A percentile compares a stretch with the other conserved stretches of the same genome.
These are phyloP conservation scores for Silybum marianum DNA, from an alignment of 129 eudicot genomes.

Conservation along the genomic window DNA sequence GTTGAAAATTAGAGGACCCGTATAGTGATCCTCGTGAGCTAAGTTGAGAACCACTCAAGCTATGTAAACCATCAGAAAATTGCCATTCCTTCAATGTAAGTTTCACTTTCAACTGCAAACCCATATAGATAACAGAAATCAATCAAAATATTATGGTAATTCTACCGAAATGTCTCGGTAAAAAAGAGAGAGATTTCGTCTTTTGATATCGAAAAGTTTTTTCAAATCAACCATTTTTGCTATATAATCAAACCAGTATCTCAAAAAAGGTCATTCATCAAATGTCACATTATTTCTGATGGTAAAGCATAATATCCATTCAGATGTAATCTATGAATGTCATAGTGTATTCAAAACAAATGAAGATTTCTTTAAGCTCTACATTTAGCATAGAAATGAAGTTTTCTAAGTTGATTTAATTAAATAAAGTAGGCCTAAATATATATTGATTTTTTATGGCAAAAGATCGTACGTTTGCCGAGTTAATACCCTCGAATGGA, in stretches of 20 bases:
- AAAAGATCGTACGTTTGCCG: conserved; percentile 68
- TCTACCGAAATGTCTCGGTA: not conserved
- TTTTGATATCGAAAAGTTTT: not conserved
- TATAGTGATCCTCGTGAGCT: conserved; percentile 49
- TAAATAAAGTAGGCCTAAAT: not conserved
- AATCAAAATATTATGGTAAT: not conserved
- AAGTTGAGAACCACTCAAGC: conserved; percentile 44
- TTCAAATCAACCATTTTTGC: not conserved
- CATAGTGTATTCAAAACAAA: not conserved
- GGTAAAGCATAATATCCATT: conserved; percentile 1
- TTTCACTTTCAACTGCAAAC: conserved; percentile 75
- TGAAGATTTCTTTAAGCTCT: not conserved
- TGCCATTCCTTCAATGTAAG: conserved; percentile 94
- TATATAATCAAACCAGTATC: not conserved
- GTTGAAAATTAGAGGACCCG: conserved; percentile 55
- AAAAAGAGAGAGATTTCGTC: no score
- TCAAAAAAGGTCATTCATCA: not conserved
- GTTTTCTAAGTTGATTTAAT: conserved; percentile 3
- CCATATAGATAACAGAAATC: not conserved
- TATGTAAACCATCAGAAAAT: conserved; percentile 85
- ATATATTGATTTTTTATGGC: not conserved
- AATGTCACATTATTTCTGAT: not conserved
- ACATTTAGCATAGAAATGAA: not conserved
- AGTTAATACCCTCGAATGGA: conserved; percentile 78
- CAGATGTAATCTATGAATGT: not conserved